Evolutionary conservation across 495 filamentous ascomycete genomes (phyloP).

Genomic region (Aspergillus coremiiformis): DNA sequence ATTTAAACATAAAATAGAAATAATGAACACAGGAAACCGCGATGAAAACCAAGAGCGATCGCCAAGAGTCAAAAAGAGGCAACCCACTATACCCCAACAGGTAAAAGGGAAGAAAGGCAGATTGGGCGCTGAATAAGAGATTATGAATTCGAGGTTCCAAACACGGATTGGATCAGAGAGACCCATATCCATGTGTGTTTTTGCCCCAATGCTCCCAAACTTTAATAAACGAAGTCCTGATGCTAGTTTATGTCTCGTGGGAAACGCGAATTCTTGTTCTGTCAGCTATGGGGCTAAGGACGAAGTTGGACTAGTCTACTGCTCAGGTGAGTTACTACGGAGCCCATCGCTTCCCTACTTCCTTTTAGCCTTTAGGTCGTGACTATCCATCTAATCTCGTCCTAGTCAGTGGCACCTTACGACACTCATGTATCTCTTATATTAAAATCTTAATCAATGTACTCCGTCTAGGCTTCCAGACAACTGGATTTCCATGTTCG

Average conservation of each 20-base stretch:
- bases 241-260: background rate
- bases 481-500: background rate
- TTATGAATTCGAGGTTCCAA: background rate
- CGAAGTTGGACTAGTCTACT: background rate
- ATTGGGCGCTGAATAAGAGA: background rate
- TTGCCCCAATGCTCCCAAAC: slow-evolving; percentile 12
- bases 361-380: too few species aligned
- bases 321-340: background rate
- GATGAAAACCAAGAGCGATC: background rate
- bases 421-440: background rate
- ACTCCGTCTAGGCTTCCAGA: background rate
- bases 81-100: background rate
- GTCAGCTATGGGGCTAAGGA: background rate
- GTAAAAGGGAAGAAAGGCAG: background rate
- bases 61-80: too few species aligned
- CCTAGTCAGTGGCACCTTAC: background rate
- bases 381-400: background rate
- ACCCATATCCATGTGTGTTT: slow-evolving; percentile 15
- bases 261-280: background rate
- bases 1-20: background rate
- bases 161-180: background rate
- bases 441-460: background rate
- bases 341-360: too few species aligned
- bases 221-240: slow-evolving; percentile 14
- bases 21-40: background rate